phyloP scores from a whole-genome alignment of 2,329 filamentous ascomycete species.

The Colletotrichum echinochloae region DNA sequence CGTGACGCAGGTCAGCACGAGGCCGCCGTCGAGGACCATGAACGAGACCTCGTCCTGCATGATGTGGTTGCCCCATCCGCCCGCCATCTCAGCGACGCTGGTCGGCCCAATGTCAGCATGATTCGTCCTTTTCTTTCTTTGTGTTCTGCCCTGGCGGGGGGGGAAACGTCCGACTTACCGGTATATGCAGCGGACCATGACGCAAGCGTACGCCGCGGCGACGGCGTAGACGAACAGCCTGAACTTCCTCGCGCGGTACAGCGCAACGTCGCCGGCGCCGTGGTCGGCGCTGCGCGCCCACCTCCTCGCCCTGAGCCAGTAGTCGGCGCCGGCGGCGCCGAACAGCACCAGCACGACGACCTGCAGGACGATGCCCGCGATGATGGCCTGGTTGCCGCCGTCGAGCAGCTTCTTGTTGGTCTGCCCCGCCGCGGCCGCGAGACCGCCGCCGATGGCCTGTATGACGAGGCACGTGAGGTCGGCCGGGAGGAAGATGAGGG shows the following conservation, averaged over 20 bases:
- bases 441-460: constrained; percentile 68
- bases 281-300: constrained; percentile 52
- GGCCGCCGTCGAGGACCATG: constrained; percentile 65
- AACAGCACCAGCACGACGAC: constrained; percentile 62
- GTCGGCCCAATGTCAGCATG: background rate
- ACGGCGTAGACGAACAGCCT: constrained; percentile 59
- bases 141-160: constrained; percentile 10
- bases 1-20: constrained; percentile 62
- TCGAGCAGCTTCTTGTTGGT: constrained; percentile 54
- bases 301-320: constrained; percentile 55
- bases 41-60: constrained; percentile 73
- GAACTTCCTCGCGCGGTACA: constrained; percentile 60
- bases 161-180: constrained; percentile 50
- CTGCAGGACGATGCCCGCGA: constrained; percentile 66
- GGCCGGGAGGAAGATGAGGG: constrained; percentile 69
- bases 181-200: constrained; percentile 67
- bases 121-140: background rate
- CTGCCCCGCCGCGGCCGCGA: constrained; percentile 63
- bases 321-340: constrained; percentile 58
- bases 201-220: constrained; percentile 56
- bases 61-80: constrained; percentile 72
- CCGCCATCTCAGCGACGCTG: constrained; percentile 72
- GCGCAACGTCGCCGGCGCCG: constrained; percentile 41
- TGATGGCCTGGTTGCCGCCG: constrained; percentile 63
- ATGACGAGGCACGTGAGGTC: constrained; percentile 69